These are phyloP conservation scores for Metschnikowia lachancei DNA, from an alignment of 805 yeast species.

Conservation along the genomic window DNA sequence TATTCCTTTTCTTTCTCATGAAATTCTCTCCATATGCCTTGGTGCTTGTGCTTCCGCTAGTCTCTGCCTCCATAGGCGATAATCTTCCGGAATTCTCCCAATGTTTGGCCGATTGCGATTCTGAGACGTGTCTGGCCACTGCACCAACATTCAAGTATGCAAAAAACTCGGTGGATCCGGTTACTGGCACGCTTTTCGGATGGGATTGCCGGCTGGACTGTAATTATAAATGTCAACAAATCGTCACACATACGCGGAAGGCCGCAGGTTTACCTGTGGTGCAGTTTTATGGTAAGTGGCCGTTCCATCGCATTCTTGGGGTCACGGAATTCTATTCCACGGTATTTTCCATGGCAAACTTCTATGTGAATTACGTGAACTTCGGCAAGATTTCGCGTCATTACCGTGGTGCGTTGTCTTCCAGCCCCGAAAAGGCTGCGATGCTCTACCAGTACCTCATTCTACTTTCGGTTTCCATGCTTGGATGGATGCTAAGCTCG, in stretches of 20 bases:
- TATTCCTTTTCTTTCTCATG: background rate
- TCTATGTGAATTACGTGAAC: constrained; percentile 33
- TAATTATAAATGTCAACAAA: constrained; percentile 40
- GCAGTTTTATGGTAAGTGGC: constrained; percentile 47
- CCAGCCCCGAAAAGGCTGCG: constrained; percentile 16
- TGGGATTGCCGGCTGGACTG: constrained; percentile 42
- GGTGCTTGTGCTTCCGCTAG: background rate
- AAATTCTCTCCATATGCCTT: background rate
- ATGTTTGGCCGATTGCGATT: constrained; percentile 26
- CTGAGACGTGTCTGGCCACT: constrained; percentile 18
- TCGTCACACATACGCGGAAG: constrained; percentile 26
- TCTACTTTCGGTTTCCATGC: constrained; percentile 27
- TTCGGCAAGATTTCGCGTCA: constrained; percentile 28
- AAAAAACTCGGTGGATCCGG: constrained; percentile 16
- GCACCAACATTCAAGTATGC: constrained; percentile 17
- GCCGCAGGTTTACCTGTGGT: constrained; percentile 26
- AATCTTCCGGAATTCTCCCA: constrained; percentile 28
- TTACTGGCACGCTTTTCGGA: constrained; percentile 21
- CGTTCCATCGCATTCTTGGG: constrained; percentile 37
- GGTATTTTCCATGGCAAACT: constrained; percentile 36
- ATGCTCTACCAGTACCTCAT: constrained; percentile 33
- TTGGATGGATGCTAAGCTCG: constrained; percentile 40
- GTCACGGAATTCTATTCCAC: constrained; percentile 37
- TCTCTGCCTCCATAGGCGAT: constrained; percentile 31
- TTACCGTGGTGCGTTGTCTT: constrained; percentile 21